These are phyloP conservation scores for Lentinus tigrinus DNA, from an alignment of 768 basidiomycete species.

Conservation along the genomic window DNA sequence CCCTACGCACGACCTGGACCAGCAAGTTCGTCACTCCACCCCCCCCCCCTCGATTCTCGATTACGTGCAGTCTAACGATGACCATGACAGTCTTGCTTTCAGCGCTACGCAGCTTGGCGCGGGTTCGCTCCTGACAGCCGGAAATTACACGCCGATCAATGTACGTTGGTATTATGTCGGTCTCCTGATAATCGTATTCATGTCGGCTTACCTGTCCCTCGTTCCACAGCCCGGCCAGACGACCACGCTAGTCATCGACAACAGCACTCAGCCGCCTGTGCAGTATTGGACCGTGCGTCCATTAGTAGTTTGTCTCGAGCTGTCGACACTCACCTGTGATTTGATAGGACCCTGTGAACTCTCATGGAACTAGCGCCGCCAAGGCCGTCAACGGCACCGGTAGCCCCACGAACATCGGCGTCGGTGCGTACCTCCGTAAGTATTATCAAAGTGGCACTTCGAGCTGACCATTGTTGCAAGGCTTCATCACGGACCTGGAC, in stretches of 20 bases:
- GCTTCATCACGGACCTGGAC: background rate
- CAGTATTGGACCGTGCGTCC: background rate
- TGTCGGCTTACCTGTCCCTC: background rate
- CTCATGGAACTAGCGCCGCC: background rate
- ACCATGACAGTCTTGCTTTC: background rate
- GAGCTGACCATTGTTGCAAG: background rate
- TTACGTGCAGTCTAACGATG: background rate
- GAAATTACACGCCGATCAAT: slow-evolving; percentile 5
- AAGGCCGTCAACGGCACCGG: slow-evolving; percentile 4
- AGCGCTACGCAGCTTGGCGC: background rate
- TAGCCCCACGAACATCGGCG: background rate
- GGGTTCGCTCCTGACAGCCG: background rate
- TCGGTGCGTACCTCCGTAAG: background rate
- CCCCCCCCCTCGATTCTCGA: no score
- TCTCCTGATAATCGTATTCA: no score
- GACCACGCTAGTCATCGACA: background rate
- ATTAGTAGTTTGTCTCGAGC: background rate
- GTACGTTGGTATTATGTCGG: background rate
- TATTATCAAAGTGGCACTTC: no score
- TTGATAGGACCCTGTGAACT: background rate
- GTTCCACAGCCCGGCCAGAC: background rate
- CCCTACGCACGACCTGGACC: background rate
- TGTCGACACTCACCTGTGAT: background rate
- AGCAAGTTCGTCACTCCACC: slow-evolving; percentile 4
- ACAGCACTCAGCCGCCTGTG: background rate